Conservation (phyloP, 1,139 yeast species). For the Debaryomycetaceae sp. region DNA sequence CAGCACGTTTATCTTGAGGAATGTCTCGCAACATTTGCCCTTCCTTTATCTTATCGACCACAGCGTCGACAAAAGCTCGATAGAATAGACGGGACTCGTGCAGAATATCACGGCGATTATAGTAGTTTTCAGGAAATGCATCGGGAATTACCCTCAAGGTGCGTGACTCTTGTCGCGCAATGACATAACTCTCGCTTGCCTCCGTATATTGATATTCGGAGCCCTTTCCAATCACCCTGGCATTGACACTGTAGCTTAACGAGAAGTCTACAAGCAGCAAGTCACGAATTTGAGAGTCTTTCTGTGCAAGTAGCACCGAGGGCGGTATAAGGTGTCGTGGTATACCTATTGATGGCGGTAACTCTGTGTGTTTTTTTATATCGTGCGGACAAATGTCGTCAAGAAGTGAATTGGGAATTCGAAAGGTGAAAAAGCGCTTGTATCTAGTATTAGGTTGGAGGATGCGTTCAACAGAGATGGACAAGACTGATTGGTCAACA, state of each 20-base stretch:
- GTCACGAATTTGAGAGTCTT: constrained; percentile 17
- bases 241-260: constrained; percentile 26
- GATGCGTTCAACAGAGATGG: constrained; percentile 21
- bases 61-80: constrained; percentile 25
- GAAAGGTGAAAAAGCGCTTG: constrained; percentile 32
- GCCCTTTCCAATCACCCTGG: constrained; percentile 32
- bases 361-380: constrained; percentile 21
- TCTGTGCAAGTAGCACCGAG: constrained; percentile 12
- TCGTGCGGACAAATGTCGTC: constrained; percentile 31
- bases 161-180: constrained; percentile 23
- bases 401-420: constrained; percentile 27
- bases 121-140: constrained; percentile 13
- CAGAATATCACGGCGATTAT: constrained; percentile 10
- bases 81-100: constrained; percentile 20
- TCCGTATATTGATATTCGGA: constrained; percentile 18
- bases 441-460: constrained; percentile 22
- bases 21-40: constrained; percentile 13
- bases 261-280: constrained; percentile 25
- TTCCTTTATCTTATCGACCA: constrained; percentile 19
- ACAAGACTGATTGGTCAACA: constrained; percentile 22
- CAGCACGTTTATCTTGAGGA: constrained; percentile 3
- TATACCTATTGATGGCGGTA: constrained; percentile 30
- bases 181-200: constrained; percentile 22
- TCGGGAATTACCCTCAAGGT: constrained; percentile 30
- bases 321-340: constrained; percentile 10